A percentile compares a stretch with the other conserved stretches of the same genome.
phyloP scores from a whole-genome alignment of 1,139 yeast genomes.

The Candida frijolesensis region DNA sequence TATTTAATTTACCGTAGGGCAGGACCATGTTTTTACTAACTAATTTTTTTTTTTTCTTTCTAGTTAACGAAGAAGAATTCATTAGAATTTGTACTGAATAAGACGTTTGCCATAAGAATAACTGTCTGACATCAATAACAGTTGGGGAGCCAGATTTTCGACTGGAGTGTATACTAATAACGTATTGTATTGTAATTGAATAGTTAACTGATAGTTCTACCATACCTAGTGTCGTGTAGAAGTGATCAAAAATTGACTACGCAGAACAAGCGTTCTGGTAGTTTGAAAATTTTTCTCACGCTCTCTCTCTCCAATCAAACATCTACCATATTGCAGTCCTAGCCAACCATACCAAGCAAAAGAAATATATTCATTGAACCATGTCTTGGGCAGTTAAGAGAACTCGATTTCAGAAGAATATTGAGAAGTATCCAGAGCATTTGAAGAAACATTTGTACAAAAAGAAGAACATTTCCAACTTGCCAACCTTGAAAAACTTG shows the following conservation, averaged over 20 bases:
- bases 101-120: background rate
- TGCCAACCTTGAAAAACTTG: constrained; percentile 40
- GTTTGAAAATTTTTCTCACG: background rate
- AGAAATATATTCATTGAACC: constrained; percentile 1
- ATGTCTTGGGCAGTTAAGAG: constrained; percentile 44
- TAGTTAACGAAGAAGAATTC: constrained; percentile 86
- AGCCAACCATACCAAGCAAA: background rate
- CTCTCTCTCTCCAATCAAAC: background rate
- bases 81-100: constrained; percentile 83
- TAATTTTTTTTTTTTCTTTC: constrained; percentile 14
- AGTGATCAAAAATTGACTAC: too few species aligned
- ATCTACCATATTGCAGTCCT: background rate
- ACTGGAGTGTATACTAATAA: too few species aligned
- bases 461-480: constrained; percentile 28
- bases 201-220: too few species aligned
- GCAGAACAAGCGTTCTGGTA: too few species aligned
- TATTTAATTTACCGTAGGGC: background rate
- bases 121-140: background rate
- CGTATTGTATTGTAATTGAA: too few species aligned
- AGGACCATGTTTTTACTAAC: constrained; percentile 15
- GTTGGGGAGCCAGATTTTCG: too few species aligned
- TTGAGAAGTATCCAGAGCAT: constrained; percentile 34
- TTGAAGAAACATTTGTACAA: constrained; percentile 31
- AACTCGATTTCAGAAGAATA: constrained; percentile 41
- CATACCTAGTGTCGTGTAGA: too few species aligned